Percentiles rank a stretch among this genome's conserved stretches.
Evolutionary conservation across 352 stramenopile species (phyloP).

Genomic region (Blastocystis hominis): DNA sequence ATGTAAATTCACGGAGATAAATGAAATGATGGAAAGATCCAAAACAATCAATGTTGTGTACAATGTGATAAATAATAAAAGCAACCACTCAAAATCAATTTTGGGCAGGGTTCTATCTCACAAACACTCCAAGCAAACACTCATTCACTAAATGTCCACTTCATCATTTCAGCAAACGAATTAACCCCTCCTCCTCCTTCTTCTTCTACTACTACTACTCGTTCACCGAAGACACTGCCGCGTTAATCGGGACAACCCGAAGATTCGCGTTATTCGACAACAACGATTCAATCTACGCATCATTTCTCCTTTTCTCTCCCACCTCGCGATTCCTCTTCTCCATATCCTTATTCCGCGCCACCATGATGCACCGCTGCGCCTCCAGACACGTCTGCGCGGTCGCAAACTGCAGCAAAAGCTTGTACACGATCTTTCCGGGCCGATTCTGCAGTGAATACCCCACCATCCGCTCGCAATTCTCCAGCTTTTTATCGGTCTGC

Average conservation of each 20-base stretch:
- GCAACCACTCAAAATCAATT: too few species aligned
- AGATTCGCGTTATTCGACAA: not conserved
- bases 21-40: too few species aligned
- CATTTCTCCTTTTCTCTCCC: not conserved
- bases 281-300: not conserved
- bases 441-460: not conserved
- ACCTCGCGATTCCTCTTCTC: conserved; percentile 15
- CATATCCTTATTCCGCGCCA: conserved; percentile 19
- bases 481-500: not conserved
- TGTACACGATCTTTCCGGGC: not conserved
- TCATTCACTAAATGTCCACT: too few species aligned
- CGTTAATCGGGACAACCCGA: not conserved
- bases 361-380: conserved; percentile 17
- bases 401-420: conserved; percentile 13
- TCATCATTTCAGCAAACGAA: too few species aligned
- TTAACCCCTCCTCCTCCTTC: too few species aligned
- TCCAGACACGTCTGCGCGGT: not conserved
- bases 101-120: too few species aligned
- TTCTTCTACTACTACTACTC: too few species aligned
- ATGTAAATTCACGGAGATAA: too few species aligned
- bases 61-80: too few species aligned
- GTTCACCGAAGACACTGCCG: too few species aligned
- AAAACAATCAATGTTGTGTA: too few species aligned
- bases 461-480: not conserved
- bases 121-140: too few species aligned